A percentile compares a stretch with the other conserved stretches of the same genome.
These are phyloP conservation scores for Stachybotrys chlorohalonatus DNA, from an alignment of 2,329 filamentous ascomycete genomes.

Conservation along the genomic window DNA sequence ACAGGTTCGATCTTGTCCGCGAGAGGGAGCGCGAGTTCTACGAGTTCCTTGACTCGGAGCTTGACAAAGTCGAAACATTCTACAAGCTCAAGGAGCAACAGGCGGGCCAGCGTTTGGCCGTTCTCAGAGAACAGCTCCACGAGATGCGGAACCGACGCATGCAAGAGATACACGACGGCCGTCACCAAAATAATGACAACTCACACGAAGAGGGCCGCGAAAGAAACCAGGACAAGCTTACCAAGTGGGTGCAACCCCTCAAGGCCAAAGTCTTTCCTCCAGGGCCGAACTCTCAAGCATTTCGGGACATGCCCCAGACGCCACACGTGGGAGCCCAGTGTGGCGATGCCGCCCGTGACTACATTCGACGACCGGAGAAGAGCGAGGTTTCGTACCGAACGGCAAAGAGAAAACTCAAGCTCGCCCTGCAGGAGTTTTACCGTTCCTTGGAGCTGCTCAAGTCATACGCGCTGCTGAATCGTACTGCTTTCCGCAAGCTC, in stretches of 20 bases:
- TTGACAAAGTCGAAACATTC: constrained; percentile 87
- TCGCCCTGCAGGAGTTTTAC: constrained; percentile 88
- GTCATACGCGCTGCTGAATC: constrained; percentile 80
- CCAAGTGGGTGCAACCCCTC: constrained; percentile 43
- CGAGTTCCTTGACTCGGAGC: constrained; percentile 69
- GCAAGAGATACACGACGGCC: constrained; percentile 52
- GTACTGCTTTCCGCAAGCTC: constrained; percentile 91
- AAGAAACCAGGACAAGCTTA: constrained; percentile 14
- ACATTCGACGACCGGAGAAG: constrained; percentile 36
- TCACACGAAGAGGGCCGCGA: constrained; percentile 9
- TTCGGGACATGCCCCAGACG: constrained; percentile 45
- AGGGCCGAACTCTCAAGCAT: constrained; percentile 51
- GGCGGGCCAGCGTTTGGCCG: constrained; percentile 59
- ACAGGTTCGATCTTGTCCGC: constrained; percentile 51
- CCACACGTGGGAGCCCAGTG: constrained; percentile 27
- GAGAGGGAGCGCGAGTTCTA: constrained; percentile 79
- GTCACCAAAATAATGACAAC: constrained; percentile 17
- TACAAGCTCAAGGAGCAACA: constrained; percentile 85
- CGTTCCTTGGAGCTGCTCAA: constrained; percentile 85
- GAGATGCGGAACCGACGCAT: constrained; percentile 83
- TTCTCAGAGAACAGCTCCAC: constrained; percentile 77
- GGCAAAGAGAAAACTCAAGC: constrained; percentile 85
- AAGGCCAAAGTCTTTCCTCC: constrained; percentile 44
- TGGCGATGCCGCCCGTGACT: constrained; percentile 34
- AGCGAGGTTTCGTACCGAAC: constrained; percentile 69